Evolutionary conservation across 805 yeast species (phyloP).

Genomic region (Maudiozyma bulderi): DNA sequence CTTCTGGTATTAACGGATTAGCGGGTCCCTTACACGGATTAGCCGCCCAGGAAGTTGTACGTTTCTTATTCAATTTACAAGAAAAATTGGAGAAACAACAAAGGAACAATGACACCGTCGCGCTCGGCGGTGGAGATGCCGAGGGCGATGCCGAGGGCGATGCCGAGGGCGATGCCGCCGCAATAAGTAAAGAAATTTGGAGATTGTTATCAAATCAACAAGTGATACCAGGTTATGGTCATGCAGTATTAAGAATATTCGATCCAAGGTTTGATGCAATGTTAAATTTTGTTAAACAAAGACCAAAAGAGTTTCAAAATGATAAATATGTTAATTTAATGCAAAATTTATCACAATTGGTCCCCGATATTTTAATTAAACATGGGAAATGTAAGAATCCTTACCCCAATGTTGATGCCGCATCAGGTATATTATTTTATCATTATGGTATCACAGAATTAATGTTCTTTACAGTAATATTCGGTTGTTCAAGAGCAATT

Average conservation of each 20-base stretch:
- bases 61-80: constrained; percentile 51
- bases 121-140: too few species aligned
- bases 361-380: constrained; percentile 62
- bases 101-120: constrained; percentile 3
- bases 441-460: constrained; percentile 71
- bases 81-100: constrained; percentile 35
- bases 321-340: constrained; percentile 62
- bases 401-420: constrained; percentile 75
- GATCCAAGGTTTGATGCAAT: constrained; percentile 76
- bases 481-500: constrained; percentile 73
- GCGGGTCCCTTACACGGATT: constrained; percentile 84
- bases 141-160: too few species aligned
- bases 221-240: constrained; percentile 84
- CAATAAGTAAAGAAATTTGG: constrained; percentile 65
- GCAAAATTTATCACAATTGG: constrained; percentile 53
- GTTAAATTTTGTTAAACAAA: constrained; percentile 51
- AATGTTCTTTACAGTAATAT: constrained; percentile 68
- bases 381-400: constrained; percentile 86
- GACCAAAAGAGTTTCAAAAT: constrained; percentile 45
- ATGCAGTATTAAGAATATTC: constrained; percentile 74
- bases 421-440: constrained; percentile 68
- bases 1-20: constrained; percentile 74
- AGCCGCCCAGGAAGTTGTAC: constrained; percentile 78
- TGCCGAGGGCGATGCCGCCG: constrained; percentile 24
- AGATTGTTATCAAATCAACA: constrained; percentile 52